Evolutionary conservation across 73 alveolate species (phyloP).

Genomic region (Paramecium octaurelia): DNA sequence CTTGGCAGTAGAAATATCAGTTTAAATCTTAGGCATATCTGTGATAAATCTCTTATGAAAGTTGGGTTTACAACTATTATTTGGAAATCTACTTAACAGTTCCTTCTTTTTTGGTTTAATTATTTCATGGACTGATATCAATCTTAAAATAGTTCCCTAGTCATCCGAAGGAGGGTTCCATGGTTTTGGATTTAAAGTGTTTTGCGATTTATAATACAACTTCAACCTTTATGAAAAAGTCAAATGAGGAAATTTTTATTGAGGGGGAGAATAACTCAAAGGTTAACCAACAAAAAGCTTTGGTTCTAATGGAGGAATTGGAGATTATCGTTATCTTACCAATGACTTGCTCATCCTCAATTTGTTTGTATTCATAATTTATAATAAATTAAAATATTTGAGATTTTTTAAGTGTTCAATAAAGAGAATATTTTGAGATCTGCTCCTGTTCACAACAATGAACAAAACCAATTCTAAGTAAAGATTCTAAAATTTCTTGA

Average conservation of each 20-base stretch:
- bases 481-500: no score
- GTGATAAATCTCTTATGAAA: neutral
- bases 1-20: neutral
- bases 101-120: neutral
- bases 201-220: neutral
- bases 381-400: neutral
- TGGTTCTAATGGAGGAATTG: neutral
- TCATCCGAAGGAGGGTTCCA: neutral
- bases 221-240: neutral
- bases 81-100: neutral
- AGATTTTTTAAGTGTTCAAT: neutral
- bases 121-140: neutral
- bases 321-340: neutral
- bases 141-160: neutral
- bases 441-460: neutral
- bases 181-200: neutral
- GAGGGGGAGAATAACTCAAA: neutral
- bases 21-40: neutral
- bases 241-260: neutral
- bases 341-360: neutral
- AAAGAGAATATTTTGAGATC: neutral
- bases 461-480: no score
- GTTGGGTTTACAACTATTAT: neutral
- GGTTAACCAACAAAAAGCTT: neutral
- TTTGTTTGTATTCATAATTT: neutral